Percentiles rank a stretch among this genome's conserved stretches.
phyloP scores from a whole-genome alignment of 371 early-diverging fungal genomes.

The Mortierella sp. region DNA sequence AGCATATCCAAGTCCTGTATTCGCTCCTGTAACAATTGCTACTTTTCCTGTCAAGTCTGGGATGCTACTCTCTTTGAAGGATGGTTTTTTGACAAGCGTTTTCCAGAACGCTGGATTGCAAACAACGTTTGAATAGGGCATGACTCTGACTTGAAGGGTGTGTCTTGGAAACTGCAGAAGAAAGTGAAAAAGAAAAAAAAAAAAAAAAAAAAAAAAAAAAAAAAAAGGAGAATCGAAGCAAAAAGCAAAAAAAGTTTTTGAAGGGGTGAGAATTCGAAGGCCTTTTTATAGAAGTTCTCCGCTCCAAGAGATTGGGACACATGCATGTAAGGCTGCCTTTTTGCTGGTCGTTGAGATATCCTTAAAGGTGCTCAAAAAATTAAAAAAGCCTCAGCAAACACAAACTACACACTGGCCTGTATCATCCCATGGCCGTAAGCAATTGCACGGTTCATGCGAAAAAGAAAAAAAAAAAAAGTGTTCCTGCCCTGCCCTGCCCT shows the following conservation, averaged over 20 bases:
- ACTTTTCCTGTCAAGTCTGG: constrained; percentile 73
- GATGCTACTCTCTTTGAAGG: constrained; percentile 57
- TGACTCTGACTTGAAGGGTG: not conserved
- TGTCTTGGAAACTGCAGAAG: not conserved
- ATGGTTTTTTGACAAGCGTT: constrained; percentile 24
- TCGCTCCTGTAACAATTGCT: constrained; percentile 81
- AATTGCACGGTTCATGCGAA: not conserved
- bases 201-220: not conserved
- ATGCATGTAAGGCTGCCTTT: not conserved
- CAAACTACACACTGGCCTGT: not conserved
- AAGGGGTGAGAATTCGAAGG: too few species aligned
- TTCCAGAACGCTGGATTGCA: constrained; percentile 47
- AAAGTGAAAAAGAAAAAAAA: not conserved
- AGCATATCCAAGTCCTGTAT: constrained; percentile 74
- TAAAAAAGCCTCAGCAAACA: not conserved
- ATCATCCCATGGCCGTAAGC: not conserved
- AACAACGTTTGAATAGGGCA: constrained; percentile 43
- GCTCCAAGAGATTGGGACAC: too few species aligned
- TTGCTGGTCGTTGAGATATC: not conserved
- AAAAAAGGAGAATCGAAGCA: not conserved
- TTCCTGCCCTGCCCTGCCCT: constrained; percentile 24
- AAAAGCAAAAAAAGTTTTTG: not conserved
- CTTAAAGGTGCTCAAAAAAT: not conserved
- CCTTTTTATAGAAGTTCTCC: too few species aligned
- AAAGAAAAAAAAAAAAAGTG: not conserved